Evolutionary conservation across 2,329 filamentous ascomycete genomes (phyloP).

Genomic region (Botrytis cinerea): DNA sequence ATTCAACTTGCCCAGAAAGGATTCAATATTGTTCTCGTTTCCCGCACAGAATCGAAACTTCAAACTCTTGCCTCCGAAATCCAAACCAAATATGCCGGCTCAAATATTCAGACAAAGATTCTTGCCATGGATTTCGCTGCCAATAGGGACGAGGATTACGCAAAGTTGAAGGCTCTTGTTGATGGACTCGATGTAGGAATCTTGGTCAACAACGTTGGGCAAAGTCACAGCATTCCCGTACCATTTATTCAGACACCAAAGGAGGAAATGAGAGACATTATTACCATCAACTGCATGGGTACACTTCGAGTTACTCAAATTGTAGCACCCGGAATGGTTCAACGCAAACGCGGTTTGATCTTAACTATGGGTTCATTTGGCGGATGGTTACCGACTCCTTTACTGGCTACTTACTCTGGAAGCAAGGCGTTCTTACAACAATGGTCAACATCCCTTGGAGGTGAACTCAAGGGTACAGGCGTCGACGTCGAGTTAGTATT

Average conservation of each 20-base stretch:
- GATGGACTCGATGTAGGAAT: constrained; percentile 78
- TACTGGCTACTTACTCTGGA: constrained; percentile 93
- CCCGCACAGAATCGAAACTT: constrained; percentile 92
- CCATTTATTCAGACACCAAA: constrained; percentile 78
- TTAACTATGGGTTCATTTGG: constrained; percentile 97
- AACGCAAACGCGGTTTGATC: constrained; percentile 83
- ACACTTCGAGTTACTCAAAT: constrained; percentile 87
- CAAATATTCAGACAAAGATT: constrained; percentile 68
- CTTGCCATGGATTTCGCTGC: constrained; percentile 90
- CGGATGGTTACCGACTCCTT: constrained; percentile 86
- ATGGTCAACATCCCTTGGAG: constrained; percentile 85
- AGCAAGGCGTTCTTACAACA: constrained; percentile 98
- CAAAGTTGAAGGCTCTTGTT: constrained; percentile 67
- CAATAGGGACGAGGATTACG: constrained; percentile 79
- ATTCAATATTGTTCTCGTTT: constrained; percentile 94
- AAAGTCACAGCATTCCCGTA: constrained; percentile 90
- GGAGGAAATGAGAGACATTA: constrained; percentile 83
- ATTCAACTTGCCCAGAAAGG: constrained; percentile 85
- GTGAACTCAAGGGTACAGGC: constrained; percentile 77
- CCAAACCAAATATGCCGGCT: constrained; percentile 63
- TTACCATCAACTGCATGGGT: constrained; percentile 91
- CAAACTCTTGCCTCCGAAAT: constrained; percentile 75
- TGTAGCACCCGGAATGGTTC: constrained; percentile 79
- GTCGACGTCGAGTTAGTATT: constrained; percentile 90
- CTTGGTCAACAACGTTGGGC: constrained; percentile 94